These are phyloP conservation scores for Psidium guajava DNA, from an alignment of 345 rosid genomes.

Conservation along the genomic window DNA sequence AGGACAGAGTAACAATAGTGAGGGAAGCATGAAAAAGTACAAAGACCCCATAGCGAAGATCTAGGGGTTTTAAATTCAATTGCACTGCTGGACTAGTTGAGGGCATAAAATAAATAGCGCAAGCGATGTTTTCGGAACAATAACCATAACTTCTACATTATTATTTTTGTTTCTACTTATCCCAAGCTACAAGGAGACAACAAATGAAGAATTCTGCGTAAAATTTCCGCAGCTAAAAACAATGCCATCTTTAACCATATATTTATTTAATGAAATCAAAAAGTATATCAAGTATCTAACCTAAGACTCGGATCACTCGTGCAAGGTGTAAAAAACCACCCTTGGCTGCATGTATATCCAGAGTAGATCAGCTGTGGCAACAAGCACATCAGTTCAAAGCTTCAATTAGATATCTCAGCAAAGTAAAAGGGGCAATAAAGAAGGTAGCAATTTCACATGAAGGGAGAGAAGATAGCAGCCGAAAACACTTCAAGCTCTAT, in stretches of 20 bases:
- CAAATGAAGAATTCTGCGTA: background rate
- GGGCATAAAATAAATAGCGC: background rate
- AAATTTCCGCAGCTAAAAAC: background rate
- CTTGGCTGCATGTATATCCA: constrained; percentile 85
- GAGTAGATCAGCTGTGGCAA: constrained; percentile 73
- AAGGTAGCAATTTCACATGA: background rate
- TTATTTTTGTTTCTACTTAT: background rate
- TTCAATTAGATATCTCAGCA: background rate
- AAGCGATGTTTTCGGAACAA: background rate
- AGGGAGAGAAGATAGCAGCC: background rate
- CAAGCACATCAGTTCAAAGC: background rate
- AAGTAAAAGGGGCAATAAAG: background rate
- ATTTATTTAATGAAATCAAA: background rate
- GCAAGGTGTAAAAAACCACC: constrained; percentile 97
- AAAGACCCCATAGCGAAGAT: background rate
- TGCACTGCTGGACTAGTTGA: background rate
- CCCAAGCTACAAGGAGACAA: background rate
- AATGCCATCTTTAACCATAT: background rate
- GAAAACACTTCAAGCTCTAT: background rate
- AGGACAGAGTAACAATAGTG: background rate
- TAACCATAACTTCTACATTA: background rate
- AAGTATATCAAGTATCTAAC: constrained; percentile 25
- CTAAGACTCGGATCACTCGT: constrained; percentile 76
- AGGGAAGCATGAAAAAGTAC: background rate
- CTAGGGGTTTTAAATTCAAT: background rate